Evolutionary conservation across 106 monocot genomes (phyloP), one percentile per base, ranked within the genome.

Genomic region (Chionographis japonica): DNA sequence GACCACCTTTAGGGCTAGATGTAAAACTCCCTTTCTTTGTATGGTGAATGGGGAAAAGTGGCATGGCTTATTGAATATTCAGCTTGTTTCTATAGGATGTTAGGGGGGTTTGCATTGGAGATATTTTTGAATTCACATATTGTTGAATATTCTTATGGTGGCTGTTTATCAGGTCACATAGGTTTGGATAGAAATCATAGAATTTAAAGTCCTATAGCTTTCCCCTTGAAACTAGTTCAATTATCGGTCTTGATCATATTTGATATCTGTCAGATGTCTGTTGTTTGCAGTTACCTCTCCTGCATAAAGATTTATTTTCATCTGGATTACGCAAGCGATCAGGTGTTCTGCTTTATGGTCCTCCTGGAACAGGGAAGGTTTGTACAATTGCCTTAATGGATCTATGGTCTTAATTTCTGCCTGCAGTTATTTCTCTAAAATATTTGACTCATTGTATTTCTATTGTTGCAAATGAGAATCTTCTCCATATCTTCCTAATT

Each of bases 351-450:
- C 85, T 98, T 16, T 93, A 98, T 87, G 98, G 98, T 35, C 98
- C 92, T 64, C 98, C 98, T 40, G 98, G 98, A 12, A 98, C 98
- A 41, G 98, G 98, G 54, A 98, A 98, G 92, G 98, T 90, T 36
- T 65, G 86, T 79, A 52, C 56, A 57, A 54, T 50, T 60, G 16
- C 35, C 40, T 17, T 15, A 49, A 7, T 15, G 15, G 17, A 40
- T 46, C 7, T 62, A 6, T 67, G 2, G 5, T 12, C 20, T 12
- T 46, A 10, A 10, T 6, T 6, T 46, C 46, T 46, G 46, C 46
- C 50, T 19, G 63, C 40, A 43, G 6, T 20, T 40, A 3, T 62
- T 4, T 58, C 17, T 58, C 20, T 58, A n/a, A n/a, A 12, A 58
- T 58, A 8, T 58, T 35, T 2, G 0, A 46, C 35, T 39, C 1